phyloP scores from a whole-genome alignment of 768 basidiomycete genomes.

The Xerocomellus chrysenteron region DNA sequence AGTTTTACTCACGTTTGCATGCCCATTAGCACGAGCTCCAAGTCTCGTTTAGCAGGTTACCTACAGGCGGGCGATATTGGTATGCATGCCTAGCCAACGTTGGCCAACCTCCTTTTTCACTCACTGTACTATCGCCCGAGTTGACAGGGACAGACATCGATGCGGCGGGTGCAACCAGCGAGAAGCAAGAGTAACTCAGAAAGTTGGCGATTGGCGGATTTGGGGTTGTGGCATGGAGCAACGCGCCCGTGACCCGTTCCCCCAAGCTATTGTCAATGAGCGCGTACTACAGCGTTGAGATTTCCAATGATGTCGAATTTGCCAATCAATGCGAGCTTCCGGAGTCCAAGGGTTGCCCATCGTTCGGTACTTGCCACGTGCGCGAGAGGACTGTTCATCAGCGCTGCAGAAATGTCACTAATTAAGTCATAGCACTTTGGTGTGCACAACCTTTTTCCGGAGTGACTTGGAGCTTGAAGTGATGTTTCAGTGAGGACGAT shows the following conservation, averaged over 20 bases:
- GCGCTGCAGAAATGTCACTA: no score
- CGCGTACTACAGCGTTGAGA: no score
- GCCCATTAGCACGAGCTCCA: slow-evolving; percentile 55
- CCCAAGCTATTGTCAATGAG: no score
- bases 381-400: no score
- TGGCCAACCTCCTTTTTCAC: not conserved
- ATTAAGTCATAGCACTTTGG: no score
- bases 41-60: slow-evolving; percentile 64
- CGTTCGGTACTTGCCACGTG: no score
- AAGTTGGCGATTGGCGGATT: slow-evolving; percentile 2
- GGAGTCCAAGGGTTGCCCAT: slow-evolving; percentile 6
- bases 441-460: no score
- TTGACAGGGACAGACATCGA: slow-evolving; percentile 58
- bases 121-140: slow-evolving; percentile 30
- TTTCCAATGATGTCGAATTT: slow-evolving; percentile 7
- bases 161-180: slow-evolving; percentile 44
- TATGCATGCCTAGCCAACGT: slow-evolving; percentile 16
- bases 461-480: no score
- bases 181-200: not conserved
- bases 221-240: not conserved
- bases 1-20: not conserved
- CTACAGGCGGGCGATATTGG: slow-evolving; percentile 64
- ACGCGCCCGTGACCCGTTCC: no score
- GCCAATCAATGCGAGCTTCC: slow-evolving; percentile 19
- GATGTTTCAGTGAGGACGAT: no score